A percentile compares a stretch with the other conserved stretches of the same genome.
Conservation (phyloP, 2,329 filamentous ascomycete species). For the Diaporthe nobilis region DNA sequence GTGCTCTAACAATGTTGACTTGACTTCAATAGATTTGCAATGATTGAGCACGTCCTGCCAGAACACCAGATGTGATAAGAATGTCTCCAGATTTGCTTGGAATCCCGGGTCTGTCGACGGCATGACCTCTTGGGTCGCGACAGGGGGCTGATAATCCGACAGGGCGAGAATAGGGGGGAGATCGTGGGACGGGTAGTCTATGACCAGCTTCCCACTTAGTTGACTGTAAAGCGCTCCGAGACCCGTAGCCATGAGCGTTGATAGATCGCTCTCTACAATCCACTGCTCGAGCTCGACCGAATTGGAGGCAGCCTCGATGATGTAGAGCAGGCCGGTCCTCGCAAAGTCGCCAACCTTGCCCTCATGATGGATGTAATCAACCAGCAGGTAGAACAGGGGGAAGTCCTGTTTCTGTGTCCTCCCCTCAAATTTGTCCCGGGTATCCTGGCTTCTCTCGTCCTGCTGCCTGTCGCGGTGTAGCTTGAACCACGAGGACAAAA, state of each 20-base stretch:
- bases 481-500: constrained; percentile 93
- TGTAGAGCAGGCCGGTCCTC: constrained; percentile 91
- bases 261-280: constrained; percentile 97
- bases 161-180: constrained; percentile 88
- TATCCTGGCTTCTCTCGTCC: constrained; percentile 59
- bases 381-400: constrained; percentile 92
- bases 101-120: constrained; percentile 82
- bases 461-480: constrained; percentile 58
- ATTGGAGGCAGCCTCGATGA: constrained; percentile 92
- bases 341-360: constrained; percentile 97
- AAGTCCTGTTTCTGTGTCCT: constrained; percentile 93
- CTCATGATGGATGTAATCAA: constrained; percentile 97
- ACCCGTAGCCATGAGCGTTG: constrained; percentile 96
- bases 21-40: constrained; percentile 91
- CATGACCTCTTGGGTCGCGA: constrained; percentile 78
- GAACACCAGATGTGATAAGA: constrained; percentile 93
- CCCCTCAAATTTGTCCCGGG: constrained; percentile 81
- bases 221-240: constrained; percentile 82
- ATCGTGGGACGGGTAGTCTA: constrained; percentile 80
- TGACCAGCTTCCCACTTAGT: constrained; percentile 82
- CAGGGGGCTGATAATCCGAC: constrained; percentile 87
- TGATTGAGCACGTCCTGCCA: constrained; percentile 99
- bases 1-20: constrained; percentile 93
- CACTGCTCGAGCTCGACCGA: constrained; percentile 90
- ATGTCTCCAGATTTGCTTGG: constrained; percentile 90